Base-by-base conservation (phyloP, 257 asterid genomes). In the Penstemon newberryi region DNA sequence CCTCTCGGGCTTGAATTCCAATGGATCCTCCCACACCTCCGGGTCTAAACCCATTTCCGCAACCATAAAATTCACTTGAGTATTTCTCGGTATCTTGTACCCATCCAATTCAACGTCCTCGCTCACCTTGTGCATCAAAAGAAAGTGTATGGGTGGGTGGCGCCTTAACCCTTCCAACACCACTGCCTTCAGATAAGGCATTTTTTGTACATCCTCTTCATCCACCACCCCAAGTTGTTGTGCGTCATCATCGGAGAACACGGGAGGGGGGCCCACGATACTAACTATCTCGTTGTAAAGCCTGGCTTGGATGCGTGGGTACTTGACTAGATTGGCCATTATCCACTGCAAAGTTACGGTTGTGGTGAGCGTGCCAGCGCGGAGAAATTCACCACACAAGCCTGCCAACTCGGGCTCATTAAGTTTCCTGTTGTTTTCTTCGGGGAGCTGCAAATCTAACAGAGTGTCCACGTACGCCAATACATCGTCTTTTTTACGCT, bases 1-100 rank as follows among this genome's bases (percentile, higher is more conserved):
- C 51, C 96, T 88, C 81, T 86, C 91, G 0, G 93, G 91, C 83
- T 74, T 78, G 71, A 88, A 88, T 50, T 84, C 87, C 91, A 86
- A 77, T 3, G 93, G 96, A 54, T 78, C 79, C 62, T 84, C 84
- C 93, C 93, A 88, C 55, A 88, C 91, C 37, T 70, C 51, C 4
- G 85, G 84, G 46, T 88, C 93, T 93, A 86, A 77, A 3, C 85
- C 86, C 85, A 88, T 69, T 5, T 86, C 93, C 4, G 86, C 90
- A 67, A 88, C 89, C 93, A 84, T 78, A 79, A 88, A 84, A 59
- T 86, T 86, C 78, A 88, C 86, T 1, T 54, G 13, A 2, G 84
- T 62, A 7, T 81, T 74, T 47, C 81, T 81, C 0, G 89, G 91
- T 10, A 88, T 69, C 13, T 15, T 41, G 39, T 81, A 81, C 1